Base-by-base conservation (phyloP, 495 filamentous ascomycete genomes). In the Penicillium herquei region DNA sequence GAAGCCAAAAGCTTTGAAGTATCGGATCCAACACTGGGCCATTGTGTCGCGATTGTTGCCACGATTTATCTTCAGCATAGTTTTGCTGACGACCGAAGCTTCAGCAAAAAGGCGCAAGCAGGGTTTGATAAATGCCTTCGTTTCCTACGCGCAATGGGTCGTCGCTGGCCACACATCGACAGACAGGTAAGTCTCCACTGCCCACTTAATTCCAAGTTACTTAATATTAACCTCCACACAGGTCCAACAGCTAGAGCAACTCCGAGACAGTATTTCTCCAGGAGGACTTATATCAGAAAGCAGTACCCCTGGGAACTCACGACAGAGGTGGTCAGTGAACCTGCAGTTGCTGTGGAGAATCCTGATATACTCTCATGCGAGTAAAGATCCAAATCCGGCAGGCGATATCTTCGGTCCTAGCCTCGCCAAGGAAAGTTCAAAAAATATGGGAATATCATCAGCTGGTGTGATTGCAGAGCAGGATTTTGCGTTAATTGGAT, bases 21-120 rank as follows among this genome's bases (percentile, higher is more conserved):
- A n/a, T 70, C 61, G 8, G 70, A 72, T 54, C 66, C 70, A 16
- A 68, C 61, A 0, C 42, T 72, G 11, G 66, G 62, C 3, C 66
- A 70, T 30, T 72, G 68, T 52, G 70, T 70, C 3, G 55, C 62
- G n/a, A 62, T 70, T 6, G 64, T 72, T 6, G 68, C 68, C 8
- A 72, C 70, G 2, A 70, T 72, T 1, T 65, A 69, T 37, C 70
- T 72, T 16, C 70, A 72, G 41, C 70, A 72, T 41, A 72, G 70
- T 26, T 72, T 72, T 48, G 63, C 68, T 0, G 70, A 70, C n/a
- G 70, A 72, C 32, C 50, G 54, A n/a, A 54, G 18, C 3, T 70
- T 72, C n/a, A 53, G 62, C 42, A 60, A 59, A 41, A 70, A 70
- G 41, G 70, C 70, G 7, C 60, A 62, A 43, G 53, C 47, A 11